Percentiles rank a stretch among this genome's conserved stretches.
Conservation (phyloP, 768 basidiomycete species). For the Tulasnella sp. region DNA sequence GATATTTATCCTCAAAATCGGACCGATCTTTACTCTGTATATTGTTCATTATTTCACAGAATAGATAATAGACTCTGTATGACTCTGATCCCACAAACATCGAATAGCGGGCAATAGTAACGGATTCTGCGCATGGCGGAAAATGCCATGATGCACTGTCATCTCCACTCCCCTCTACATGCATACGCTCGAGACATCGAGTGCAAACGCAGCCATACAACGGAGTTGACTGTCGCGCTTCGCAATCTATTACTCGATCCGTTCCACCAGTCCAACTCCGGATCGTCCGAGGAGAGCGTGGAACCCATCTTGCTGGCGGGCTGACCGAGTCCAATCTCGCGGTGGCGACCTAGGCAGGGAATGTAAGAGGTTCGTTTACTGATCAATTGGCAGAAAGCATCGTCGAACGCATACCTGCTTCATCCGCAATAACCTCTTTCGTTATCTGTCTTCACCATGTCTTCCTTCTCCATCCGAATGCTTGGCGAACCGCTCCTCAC, state of each 20-base stretch:
- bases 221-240: conserved; percentile 28
- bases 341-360: conserved; percentile 61
- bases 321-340: conserved; percentile 86
- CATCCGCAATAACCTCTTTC: conserved; percentile 71
- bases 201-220: conserved; percentile 27
- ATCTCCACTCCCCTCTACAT: not conserved
- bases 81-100: too few relatives aligned
- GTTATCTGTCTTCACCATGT: conserved; percentile 65
- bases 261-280: conserved; percentile 19
- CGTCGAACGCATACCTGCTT: conserved; percentile 55
- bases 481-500: conserved; percentile 79
- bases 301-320: conserved; percentile 86
- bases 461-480: conserved; percentile 61
- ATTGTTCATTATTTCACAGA: too few relatives aligned
- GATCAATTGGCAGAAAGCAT: not conserved
- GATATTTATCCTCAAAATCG: too few relatives aligned
- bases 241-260: conserved; percentile 24
- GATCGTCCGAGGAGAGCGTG: conserved; percentile 74
- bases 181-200: conserved; percentile 24
- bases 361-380: too few relatives aligned
- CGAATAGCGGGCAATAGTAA: too few relatives aligned
- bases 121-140: too few relatives aligned
- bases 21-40: too few relatives aligned
- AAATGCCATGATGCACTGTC: too few relatives aligned
- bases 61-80: too few relatives aligned